These are phyloP conservation scores for Spathaspora passalidarum DNA, from an alignment of 805 yeast genomes.

Conservation along the genomic window DNA sequence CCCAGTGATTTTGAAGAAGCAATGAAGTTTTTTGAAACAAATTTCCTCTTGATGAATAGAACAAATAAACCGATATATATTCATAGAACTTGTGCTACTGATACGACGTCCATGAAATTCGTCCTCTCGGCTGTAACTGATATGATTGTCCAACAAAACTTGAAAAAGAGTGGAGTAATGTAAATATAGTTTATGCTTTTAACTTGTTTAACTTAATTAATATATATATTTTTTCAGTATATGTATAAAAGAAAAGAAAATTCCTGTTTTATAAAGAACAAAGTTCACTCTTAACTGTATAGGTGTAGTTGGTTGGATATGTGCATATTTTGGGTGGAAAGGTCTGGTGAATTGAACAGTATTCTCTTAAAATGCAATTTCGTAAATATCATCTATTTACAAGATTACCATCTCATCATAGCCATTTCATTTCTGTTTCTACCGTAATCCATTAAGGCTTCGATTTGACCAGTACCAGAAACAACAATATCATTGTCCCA, in stretches of 20 bases:
- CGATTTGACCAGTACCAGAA: conserved; percentile 84
- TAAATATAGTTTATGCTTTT: no score
- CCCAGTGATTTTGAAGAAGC: conserved; percentile 66
- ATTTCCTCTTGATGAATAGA: conserved; percentile 62
- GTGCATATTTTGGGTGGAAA: no score
- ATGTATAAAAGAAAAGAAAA: no score
- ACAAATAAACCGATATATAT: conserved; percentile 78
- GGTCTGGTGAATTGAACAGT: no score
- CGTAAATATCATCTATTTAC: no score
- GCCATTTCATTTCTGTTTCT: conserved; percentile 88
- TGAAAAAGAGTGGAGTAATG: conserved; percentile 74
- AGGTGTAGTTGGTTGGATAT: no score
- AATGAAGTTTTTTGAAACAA: conserved; percentile 63
- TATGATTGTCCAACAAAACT: conserved; percentile 77
- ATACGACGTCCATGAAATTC: conserved; percentile 81
- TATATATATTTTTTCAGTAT: no score
- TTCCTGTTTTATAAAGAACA: no score
- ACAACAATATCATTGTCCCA: conserved; percentile 85
- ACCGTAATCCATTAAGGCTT: conserved; percentile 77
- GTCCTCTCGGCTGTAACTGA: conserved; percentile 93
- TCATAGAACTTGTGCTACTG: conserved; percentile 95
- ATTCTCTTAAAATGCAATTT: no score
- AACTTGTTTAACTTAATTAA: no score
- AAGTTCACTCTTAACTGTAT: no score
- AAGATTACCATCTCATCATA: conserved; percentile 65